Evolutionary conservation across 768 basidiomycete species (phyloP).

Genomic region (Naganishia onofrii): DNA sequence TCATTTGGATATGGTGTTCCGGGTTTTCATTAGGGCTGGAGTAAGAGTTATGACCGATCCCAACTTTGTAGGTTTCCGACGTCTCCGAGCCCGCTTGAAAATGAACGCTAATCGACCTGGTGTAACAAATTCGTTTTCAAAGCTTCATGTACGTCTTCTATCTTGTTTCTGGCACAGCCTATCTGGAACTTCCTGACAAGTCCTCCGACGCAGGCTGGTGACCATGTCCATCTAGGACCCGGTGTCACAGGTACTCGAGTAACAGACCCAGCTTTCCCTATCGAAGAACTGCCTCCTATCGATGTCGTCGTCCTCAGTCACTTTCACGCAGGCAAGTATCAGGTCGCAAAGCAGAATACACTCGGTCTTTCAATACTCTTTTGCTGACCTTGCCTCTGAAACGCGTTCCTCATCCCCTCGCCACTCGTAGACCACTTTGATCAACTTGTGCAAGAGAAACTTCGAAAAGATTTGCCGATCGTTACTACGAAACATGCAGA

Average conservation of each 20-base stretch:
- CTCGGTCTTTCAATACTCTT: no score
- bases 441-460: conserved; percentile 47
- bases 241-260: conserved; percentile 47
- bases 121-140: neutral
- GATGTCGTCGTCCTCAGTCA: conserved; percentile 50
- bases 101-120: neutral
- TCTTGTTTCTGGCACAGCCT: neutral
- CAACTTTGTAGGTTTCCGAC: conserved; percentile 26
- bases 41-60: conserved; percentile 31
- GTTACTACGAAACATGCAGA: conserved; percentile 49
- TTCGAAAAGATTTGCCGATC: conserved; percentile 51
- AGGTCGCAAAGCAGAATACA: neutral
- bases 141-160: conserved; percentile 16
- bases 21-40: conserved; percentile 13
- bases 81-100: neutral
- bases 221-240: conserved; percentile 48
- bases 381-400: no score
- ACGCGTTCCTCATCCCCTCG: conserved; percentile 1
- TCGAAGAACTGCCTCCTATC: conserved; percentile 48
- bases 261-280: conserved; percentile 48
- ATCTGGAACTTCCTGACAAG: neutral
- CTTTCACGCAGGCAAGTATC: conserved; percentile 37
- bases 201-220: conserved; percentile 38
- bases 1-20: neutral
- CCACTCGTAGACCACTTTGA: conserved; percentile 51